Base-by-base conservation (phyloP, 495 filamentous ascomycete species). In the Penicillium roqueforti region DNA sequence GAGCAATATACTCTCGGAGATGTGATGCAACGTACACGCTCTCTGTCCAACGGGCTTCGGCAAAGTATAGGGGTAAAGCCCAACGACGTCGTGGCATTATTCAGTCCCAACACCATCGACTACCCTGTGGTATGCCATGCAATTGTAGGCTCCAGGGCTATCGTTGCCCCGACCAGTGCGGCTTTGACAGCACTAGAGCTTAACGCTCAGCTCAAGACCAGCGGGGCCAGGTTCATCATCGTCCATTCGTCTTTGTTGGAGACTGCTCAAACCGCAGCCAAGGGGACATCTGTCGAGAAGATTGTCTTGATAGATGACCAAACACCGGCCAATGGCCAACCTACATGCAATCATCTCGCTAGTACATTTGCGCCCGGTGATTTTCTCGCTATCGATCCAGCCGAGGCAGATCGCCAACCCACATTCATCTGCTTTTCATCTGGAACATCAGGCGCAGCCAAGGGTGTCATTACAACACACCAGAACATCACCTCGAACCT, bases 161-260 rank as follows among this genome's bases (percentile, higher is more conserved):
- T 83, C 32, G 62, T 87, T 14, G 84, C 84, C 3, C 86, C 91
- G 0, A 88, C 88, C 10, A 95, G 93, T 65, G 89, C 91, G 25
- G 78, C 80, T 2, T 93, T 95, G 69, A 91, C 85, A 2, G 76
- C 72, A 18, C 80, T 91, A 9, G 91, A 96, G 62, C 76, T 96
- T 7, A 83, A 87, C n/a, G 91, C 86, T 65, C 91, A 96, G 65
- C 79, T 96, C 52, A 82, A 85, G 54, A 86, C 92, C 62, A 83
- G 85, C 2, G 72, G 78, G 4, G 89, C 88, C 37, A 87, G 82
- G 56, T 88, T 77, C 9, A 62, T 96, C 22, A 77, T 86, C 10
- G 95, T 88, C 1, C 86, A 87, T 55, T 68, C 74, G 10, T 67
- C 83, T 0, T 72, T 87, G 55, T 69, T 91, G 3, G 67, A 78